Evolutionary conservation across 129 eudicot genomes (phyloP).

Genomic region (Flaveria linearis): DNA sequence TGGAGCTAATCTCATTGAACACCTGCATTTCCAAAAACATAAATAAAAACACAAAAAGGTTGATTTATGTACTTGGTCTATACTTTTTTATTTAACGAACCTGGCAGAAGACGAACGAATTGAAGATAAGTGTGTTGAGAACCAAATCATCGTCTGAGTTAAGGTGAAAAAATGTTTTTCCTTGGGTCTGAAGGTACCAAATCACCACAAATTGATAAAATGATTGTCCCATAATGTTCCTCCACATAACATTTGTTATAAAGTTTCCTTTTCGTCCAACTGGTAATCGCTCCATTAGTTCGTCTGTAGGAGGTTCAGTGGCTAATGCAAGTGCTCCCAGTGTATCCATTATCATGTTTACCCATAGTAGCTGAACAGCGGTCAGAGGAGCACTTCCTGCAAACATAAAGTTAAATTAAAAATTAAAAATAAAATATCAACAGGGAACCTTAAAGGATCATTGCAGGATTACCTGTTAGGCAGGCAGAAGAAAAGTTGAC

Average conservation of each 20-base stretch:
- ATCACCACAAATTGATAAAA: slow-evolving; percentile 73
- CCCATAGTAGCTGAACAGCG: slow-evolving; percentile 96
- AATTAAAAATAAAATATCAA: background rate
- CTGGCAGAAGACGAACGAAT: slow-evolving; percentile 93
- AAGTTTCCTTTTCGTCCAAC: slow-evolving; percentile 93
- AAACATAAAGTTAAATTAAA: background rate
- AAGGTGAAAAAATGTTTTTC: slow-evolving; percentile 59
- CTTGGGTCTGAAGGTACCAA: slow-evolving; percentile 81
- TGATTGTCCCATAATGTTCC: slow-evolving; percentile 87
- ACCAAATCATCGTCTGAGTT: slow-evolving; percentile 62
- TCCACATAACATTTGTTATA: slow-evolving; percentile 95
- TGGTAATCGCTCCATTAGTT: slow-evolving; percentile 75
- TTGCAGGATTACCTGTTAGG: slow-evolving; percentile 65
- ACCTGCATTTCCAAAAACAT: slow-evolving; percentile 46
- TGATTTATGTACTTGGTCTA: background rate
- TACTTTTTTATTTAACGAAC: slow-evolving; percentile 29
- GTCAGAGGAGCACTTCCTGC: slow-evolving; percentile 90
- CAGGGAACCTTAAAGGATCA: background rate
- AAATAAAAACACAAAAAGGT: background rate
- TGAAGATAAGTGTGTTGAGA: slow-evolving; percentile 85
- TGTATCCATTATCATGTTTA: slow-evolving; percentile 99
- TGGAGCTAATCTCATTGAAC: slow-evolving; percentile 84
- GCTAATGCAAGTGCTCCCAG: slow-evolving; percentile 97
- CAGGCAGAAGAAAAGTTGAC: slow-evolving; percentile 96
- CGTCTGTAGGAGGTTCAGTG: slow-evolving; percentile 94